Evolutionary conservation across 2,329 filamentous ascomycete genomes (phyloP), one percentile per base, ranked within the genome.

Genomic region (Ambrosiella cleistominuta): DNA sequence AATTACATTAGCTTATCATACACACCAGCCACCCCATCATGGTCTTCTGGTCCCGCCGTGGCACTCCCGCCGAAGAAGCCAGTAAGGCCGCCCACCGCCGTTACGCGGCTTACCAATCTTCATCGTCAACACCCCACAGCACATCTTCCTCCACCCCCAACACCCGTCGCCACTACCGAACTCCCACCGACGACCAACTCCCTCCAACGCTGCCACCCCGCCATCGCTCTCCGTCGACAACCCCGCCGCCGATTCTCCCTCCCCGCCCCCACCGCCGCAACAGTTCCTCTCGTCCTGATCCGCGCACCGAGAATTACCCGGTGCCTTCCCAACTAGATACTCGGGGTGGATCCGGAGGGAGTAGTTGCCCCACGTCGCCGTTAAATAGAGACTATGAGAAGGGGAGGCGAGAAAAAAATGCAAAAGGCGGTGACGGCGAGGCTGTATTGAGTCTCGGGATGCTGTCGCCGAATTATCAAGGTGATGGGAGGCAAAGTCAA

Each of bases 1-100:
- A 27, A 27, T 27, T 27, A 27, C 27, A 27, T 27, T 27, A 27
- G 27, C 27, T 5, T 27, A 27, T 27, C 27, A 27, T 27, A 27
- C 27, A n/a, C 45, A 49, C 27, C 52, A 54, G 5, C 27, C 19
- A 27, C 38, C 9, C 7, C 12, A 54, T n/a, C 52, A 54, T 54
- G 52, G 52, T 1, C 38, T 54, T 54, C 38, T 54, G 52, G 52
- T 35, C 52, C 52, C 52, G 52, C 38, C 37, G 52, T 11, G 47
- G 19, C 13, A 27, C 47, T 19, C 17, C 47, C 3, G 19, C 47
- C 47, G 47, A 51, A 51, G 47, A 51, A 36, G 47, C 47, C 27
- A 36, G 17, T 19, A 51, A 51, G 9, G 19, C 47, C 19, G 15
- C 47, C 27, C 47, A 51, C 27, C 15, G 47, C 47, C 47, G 47